A percentile compares a stretch with the other conserved stretches of the same genome.
Evolutionary conservation across 202 grass and related monocot genomes (phyloP).

Genomic region (Zizania palustris): DNA sequence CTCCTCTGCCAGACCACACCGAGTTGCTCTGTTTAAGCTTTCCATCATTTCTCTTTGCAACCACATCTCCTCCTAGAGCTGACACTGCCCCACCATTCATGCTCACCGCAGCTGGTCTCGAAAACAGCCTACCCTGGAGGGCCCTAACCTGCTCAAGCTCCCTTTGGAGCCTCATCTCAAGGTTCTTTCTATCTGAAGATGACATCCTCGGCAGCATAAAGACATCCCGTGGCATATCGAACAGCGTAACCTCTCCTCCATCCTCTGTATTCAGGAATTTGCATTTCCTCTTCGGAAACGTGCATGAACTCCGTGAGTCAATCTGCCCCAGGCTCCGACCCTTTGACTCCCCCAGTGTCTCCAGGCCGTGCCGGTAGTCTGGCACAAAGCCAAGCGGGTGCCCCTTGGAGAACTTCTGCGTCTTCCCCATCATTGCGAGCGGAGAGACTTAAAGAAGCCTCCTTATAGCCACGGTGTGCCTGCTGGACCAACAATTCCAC

Average conservation of each 20-base stretch:
- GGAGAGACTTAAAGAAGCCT: no score
- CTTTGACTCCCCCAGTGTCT: constrained; percentile 74
- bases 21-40: constrained; percentile 59
- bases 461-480: no score
- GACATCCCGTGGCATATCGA: constrained; percentile 56
- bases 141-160: constrained; percentile 68
- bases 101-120: constrained; percentile 26
- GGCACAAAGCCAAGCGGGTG: constrained; percentile 78
- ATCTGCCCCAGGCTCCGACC: constrained; percentile 55
- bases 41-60: constrained; percentile 38
- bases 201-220: constrained; percentile 66
- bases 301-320: constrained; percentile 72
- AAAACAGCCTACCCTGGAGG: constrained; percentile 60
- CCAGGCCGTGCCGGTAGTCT: constrained; percentile 77
- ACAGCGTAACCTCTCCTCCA: constrained; percentile 27
- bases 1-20: constrained; percentile 47
- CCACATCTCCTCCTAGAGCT: constrained; percentile 34
- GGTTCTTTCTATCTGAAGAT: constrained; percentile 49
- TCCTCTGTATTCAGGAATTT: constrained; percentile 43
- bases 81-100: constrained; percentile 26
- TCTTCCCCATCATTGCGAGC: constrained; percentile 79
- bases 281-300: constrained; percentile 69
- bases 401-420: constrained; percentile 84
- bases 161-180: constrained; percentile 54
- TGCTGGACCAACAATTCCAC: neutral